Percentiles rank a stretch among this genome's conserved stretches.
phyloP scores from a whole-genome alignment of 306 rosid species.

The Quercus cerris region DNA sequence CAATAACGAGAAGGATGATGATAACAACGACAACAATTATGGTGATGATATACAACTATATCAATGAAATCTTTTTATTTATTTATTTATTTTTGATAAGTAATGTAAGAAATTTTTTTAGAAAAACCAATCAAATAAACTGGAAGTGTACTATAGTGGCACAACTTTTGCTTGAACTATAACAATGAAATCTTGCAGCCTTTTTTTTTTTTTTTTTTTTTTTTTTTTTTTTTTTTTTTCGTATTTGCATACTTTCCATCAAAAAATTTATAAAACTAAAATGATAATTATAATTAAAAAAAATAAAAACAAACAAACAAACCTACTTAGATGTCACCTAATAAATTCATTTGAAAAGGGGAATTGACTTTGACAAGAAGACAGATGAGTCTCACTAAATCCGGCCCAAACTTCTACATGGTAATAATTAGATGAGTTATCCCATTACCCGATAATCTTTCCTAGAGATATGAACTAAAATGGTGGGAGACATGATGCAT shows the following conservation, averaged over 20 bases:
- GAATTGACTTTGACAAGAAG: background rate
- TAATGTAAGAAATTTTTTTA: too few species aligned
- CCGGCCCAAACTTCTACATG: background rate
- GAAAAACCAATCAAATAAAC: too few species aligned
- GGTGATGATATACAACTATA: background rate
- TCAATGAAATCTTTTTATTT: background rate
- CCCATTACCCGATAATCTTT: background rate
- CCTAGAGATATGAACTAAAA: background rate
- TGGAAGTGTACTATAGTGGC: too few species aligned
- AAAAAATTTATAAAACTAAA: background rate
- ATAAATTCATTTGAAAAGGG: background rate
- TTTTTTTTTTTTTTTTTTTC: background rate
- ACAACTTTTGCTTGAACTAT: too few species aligned
- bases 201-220: background rate
- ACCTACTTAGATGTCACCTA: background rate
- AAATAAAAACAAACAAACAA: too few species aligned
- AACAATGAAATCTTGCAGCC: background rate
- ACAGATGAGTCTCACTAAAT: background rate
- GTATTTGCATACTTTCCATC: background rate
- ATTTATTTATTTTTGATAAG: too few species aligned
- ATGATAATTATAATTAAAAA: background rate
- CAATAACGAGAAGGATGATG: conserved; percentile 23
- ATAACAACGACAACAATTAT: background rate
- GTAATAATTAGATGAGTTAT: background rate
- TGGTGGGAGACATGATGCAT: background rate